Evolutionary conservation across 2,329 filamentous ascomycete species (phyloP), one percentile per base, ranked within the genome.

Genomic region (Teratosphaeria nubilosa): DNA sequence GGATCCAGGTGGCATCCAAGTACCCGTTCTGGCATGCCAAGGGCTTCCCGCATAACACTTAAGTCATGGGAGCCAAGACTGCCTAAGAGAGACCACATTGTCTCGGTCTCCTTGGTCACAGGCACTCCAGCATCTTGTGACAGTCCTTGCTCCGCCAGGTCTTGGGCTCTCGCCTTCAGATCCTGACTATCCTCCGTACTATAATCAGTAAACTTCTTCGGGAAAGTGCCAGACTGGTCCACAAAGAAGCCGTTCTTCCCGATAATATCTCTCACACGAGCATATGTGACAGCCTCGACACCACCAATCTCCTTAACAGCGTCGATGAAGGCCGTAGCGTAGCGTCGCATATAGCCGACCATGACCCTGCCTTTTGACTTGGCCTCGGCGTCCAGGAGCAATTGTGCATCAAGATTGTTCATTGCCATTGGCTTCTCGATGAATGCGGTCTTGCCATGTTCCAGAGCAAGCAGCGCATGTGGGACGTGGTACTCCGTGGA

Each of bases 261-360:
- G 4, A 80, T 77, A 61, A 84, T 80, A 66, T 80, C 78, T 60
- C 77, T 66, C 1, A 79, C 75, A 1, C 82, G 72, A 0, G 79
- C 83, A 63, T 86, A 86, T 22, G 76, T 69, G 13, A 86, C 80
- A 53, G 77, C 74, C 0, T 74, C 76, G 32, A 85, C 76, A 0
- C 68, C 70, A 0, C 72, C 77, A 0, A 86, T 72, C 61, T 86
- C 83, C 59, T 77, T 73, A 48, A 85, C 76, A 0, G 80, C 77
- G 25, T 80, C 74, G 0, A 75, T 69, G 61, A 85, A 85, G 0
- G 77, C 75, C 0, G 78, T 70, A 0, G 84, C 82, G 64, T 85
- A 84, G n/a, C 83, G 76, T 22, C 84, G 74, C 75, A 83, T 84
- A 57, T 81, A 83, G 1, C 82, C 82, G 0, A 86, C 80, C 64